Conservation (phyloP, 257 asterid species). For the Hygrophila difformis region DNA sequence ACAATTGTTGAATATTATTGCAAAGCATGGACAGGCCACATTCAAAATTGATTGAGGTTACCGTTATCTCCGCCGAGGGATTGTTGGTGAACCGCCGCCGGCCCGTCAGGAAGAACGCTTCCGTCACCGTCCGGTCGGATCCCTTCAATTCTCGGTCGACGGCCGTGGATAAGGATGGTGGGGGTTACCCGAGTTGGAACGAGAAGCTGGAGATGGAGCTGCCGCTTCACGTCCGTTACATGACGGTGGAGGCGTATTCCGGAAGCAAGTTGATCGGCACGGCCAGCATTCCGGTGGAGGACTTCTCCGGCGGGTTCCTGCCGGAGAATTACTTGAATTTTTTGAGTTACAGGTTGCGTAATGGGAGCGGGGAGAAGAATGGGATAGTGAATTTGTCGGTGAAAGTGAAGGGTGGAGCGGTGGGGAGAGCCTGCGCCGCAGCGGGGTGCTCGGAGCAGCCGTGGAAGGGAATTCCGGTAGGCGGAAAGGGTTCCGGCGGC, state of each 20-base stretch:
- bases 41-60: constrained; percentile 25
- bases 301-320: constrained; percentile 50
- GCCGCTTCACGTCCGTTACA: constrained; percentile 35
- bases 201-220: constrained; percentile 47
- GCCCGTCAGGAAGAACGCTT: constrained; percentile 26
- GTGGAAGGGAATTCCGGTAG: constrained; percentile 18
- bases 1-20: too few species aligned
- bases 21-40: constrained; percentile 12
- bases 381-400: constrained; percentile 74
- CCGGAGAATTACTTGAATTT: constrained; percentile 58
- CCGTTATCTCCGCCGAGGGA: constrained; percentile 35
- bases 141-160: constrained; percentile 28
- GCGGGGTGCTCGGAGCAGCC: constrained; percentile 14
- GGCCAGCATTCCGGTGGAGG: constrained; percentile 52
- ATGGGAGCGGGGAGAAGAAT: constrained; percentile 39
- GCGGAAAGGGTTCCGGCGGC: constrained; percentile 7
- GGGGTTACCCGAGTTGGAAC: constrained; percentile 54
- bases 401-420: constrained; percentile 23
- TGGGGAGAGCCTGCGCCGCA: background rate
- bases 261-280: constrained; percentile 36
- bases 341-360: constrained; percentile 73
- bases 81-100: constrained; percentile 15
- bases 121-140: constrained; percentile 27
- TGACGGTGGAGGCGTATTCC: constrained; percentile 51
- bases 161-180: constrained; percentile 35